Base-by-base conservation (phyloP, 2,329 filamentous ascomycete genomes). In the Bipolaris victoriae region DNA sequence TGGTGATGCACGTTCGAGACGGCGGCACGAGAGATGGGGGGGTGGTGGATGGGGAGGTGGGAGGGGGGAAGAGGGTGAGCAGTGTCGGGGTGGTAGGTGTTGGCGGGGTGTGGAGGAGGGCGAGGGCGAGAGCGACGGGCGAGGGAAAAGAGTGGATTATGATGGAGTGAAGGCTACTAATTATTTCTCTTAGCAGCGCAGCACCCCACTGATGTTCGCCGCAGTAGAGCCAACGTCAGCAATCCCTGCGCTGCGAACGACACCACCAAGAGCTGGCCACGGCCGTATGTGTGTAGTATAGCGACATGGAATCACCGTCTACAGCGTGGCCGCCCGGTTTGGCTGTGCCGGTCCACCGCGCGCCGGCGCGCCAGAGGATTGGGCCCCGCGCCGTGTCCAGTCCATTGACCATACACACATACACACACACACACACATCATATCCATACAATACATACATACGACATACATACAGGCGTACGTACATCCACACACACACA, bases 171-270 rank as follows among this genome's bases (percentile, higher is more conserved):
- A 62, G 62, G 52, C 61, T 59, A 48, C 54, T 70, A 68, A 69
- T 70, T 71, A 68, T 70, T 70, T 71, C 65, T 68, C 65, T 67
- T 69, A 63, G 59, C 62, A 60, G 57, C 61, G 52, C 60, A 60
- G 58, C 63, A 68, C 66, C 58, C 65, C 63, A 65, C 56, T 47
- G 49, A 59, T 52, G 53, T 60, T 63, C 64, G 64, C 61, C 64
- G 62, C 62, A 61, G 47, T 57, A 62, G 35, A 62, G 58, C 53
- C 66, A 69, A 65, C 62, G 63, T 65, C 64, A 65, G 40, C 53
- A 54, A 53, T 51, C 59, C 59, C 59, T 60, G 59, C 66, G 62
- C 66, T 70, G 52, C 55, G 60, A 63, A 68, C 64, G 63, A 68
- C 66, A 62, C 60, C 63, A 62, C 55, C 60, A 57, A 39, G 59